A percentile compares a stretch with the other conserved stretches of the same genome.
These are phyloP conservation scores for Passiflora organensis DNA, from an alignment of 345 rosid genomes.

Conservation along the genomic window DNA sequence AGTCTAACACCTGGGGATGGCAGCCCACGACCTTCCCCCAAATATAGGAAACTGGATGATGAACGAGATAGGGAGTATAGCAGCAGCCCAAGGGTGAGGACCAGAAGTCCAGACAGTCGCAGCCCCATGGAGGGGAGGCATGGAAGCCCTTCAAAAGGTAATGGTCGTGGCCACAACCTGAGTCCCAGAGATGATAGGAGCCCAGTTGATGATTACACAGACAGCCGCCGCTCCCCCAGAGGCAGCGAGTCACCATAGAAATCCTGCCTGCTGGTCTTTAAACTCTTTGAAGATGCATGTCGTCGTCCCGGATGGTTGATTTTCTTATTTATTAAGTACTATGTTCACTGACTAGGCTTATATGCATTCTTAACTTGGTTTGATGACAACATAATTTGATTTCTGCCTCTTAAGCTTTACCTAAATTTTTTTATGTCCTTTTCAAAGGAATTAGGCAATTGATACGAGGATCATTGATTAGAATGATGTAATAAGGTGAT, in stretches of 20 bases:
- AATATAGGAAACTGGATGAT: conserved; percentile 18
- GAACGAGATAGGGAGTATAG: conserved; percentile 23
- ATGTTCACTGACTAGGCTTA: no score
- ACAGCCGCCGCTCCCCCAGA: conserved; percentile 17
- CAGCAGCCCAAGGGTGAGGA: conserved; percentile 32
- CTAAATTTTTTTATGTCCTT: no score
- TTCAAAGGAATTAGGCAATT: no score
- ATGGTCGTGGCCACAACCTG: conserved; percentile 46
- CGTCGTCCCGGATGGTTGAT: neutral
- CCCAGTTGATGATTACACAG: conserved; percentile 39
- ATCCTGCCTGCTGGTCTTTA: no score
- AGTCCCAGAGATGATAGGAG: conserved; percentile 47
- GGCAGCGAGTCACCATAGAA: conserved; percentile 21
- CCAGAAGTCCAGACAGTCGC: conserved; percentile 42
- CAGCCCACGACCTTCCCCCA: conserved; percentile 28
- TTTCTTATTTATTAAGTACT: neutral
- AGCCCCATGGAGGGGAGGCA: conserved; percentile 32
- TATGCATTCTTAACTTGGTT: no score
- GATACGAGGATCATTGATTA: no score
- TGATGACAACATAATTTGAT: no score
- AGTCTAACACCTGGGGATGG: conserved; percentile 49
- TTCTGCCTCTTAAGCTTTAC: no score
- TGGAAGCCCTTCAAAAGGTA: conserved; percentile 47
- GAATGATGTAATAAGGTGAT: no score
- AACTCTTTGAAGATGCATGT: neutral